These are phyloP conservation scores for Tricharina praecox DNA, from an alignment of 495 filamentous ascomycete species.

Conservation along the genomic window DNA sequence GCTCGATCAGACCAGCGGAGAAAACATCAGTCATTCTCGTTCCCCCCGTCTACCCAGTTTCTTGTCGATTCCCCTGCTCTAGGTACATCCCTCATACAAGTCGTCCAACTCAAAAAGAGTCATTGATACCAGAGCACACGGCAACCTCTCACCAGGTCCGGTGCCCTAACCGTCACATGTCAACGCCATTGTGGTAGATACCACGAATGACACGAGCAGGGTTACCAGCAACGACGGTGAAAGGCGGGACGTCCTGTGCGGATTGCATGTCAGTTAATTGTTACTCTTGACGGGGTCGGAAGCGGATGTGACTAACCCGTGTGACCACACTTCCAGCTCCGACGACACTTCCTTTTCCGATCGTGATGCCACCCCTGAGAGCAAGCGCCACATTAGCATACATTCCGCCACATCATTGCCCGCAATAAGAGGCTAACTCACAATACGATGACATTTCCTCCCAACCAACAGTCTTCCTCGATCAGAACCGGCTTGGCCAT, in stretches of 20 bases:
- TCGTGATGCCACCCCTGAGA: constrained; percentile 44
- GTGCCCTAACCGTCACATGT: constrained; percentile 22
- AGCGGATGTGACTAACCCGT: constrained; percentile 46
- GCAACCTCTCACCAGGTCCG: constrained; percentile 18
- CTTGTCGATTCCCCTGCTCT: too few species aligned
- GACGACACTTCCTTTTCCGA: constrained; percentile 62
- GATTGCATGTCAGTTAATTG: constrained; percentile 5
- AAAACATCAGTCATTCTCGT: too few species aligned
- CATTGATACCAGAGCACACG: background rate
- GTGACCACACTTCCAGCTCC: constrained; percentile 80
- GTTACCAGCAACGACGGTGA: constrained; percentile 46
- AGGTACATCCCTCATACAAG: too few species aligned
- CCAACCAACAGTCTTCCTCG: constrained; percentile 80
- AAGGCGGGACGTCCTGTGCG: constrained; percentile 41
- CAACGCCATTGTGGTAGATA: constrained; percentile 29
- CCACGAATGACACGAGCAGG: constrained; percentile 43
- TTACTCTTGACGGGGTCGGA: background rate
- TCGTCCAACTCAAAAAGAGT: too few species aligned
- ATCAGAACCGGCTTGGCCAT: constrained; percentile 59
- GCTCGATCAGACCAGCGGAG: too few species aligned
- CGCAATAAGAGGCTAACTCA: constrained; percentile 35
- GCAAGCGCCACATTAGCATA: background rate
- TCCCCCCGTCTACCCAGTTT: too few species aligned
- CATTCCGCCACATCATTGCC: too few species aligned
- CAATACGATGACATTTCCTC: constrained; percentile 67